A percentile compares a stretch with the other conserved stretches of the same genome.
phyloP scores from a whole-genome alignment of 805 yeast genomes.

The Cyberlindnera mississippiensis region DNA sequence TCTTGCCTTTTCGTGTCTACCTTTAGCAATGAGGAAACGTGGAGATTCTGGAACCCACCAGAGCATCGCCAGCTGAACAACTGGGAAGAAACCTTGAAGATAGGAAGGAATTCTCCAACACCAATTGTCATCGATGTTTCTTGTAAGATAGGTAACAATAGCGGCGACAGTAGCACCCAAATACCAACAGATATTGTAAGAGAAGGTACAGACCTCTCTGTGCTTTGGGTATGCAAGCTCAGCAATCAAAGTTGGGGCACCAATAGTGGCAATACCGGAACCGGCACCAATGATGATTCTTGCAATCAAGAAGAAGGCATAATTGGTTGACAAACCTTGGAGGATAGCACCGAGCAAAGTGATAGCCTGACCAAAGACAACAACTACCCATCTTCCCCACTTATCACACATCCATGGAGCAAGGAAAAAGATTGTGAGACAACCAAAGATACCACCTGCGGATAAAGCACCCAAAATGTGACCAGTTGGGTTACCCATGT shows the following conservation, averaged over 20 bases:
- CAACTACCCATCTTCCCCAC: constrained; percentile 35
- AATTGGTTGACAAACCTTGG: constrained; percentile 29
- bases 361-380: constrained; percentile 17
- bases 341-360: constrained; percentile 22
- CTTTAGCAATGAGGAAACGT: constrained; percentile 39
- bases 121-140: constrained; percentile 27
- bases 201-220: constrained; percentile 37
- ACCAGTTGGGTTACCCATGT: constrained; percentile 38
- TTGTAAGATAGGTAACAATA: constrained; percentile 25
- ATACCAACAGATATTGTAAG: constrained; percentile 48
- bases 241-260: constrained; percentile 45
- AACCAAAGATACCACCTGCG: constrained; percentile 40
- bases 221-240: constrained; percentile 48
- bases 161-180: constrained; percentile 47
- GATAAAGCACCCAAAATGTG: constrained; percentile 36
- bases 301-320: constrained; percentile 15
- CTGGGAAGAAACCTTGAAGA: constrained; percentile 45
- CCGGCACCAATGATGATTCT: constrained; percentile 46
- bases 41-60: constrained; percentile 47
- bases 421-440: constrained; percentile 29
- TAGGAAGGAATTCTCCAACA: constrained; percentile 53
- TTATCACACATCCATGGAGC: constrained; percentile 32
- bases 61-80: constrained; percentile 35
- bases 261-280: constrained; percentile 35
- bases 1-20: constrained; percentile 40